Evolutionary conservation across 148 eudicot species (phyloP).

Genomic region (Gaultheria prostrata): DNA sequence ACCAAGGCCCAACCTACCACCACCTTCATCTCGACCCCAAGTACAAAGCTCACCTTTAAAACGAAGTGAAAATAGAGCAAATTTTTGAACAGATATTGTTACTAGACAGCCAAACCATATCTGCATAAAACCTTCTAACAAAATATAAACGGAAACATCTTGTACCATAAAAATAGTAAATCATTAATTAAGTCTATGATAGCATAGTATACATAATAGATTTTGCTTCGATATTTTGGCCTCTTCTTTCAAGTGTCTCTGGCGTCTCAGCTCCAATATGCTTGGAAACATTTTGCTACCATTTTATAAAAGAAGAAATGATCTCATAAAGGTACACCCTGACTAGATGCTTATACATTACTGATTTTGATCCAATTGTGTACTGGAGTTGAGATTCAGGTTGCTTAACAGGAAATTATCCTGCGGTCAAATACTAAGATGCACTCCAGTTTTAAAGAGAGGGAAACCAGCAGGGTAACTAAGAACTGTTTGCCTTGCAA

Average conservation of each 20-base stretch:
- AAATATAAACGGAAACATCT: not conserved
- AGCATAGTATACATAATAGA: not conserved
- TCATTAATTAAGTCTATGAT: not conserved
- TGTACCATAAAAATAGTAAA: not conserved
- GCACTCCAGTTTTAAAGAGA: not conserved
- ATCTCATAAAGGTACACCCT: not conserved
- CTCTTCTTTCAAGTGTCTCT: not conserved
- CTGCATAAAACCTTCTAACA: not conserved
- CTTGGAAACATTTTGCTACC: not conserved
- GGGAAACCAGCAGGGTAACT: not conserved
- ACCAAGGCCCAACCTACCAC: conserved; percentile 94
- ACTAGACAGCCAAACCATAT: not conserved
- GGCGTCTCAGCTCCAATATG: not conserved
- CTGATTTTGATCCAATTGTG: not conserved
- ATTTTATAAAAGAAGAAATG: not conserved
- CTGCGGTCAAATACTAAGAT: not conserved
- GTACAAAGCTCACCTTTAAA: conserved; percentile 69
- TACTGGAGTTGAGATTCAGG: not conserved
- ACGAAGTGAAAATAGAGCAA: not conserved
- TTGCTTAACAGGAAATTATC: not conserved
- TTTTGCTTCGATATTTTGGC: not conserved
- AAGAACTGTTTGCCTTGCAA: conserved; percentile 3
- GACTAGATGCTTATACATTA: not conserved
- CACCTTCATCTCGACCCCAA: conserved; percentile 99
- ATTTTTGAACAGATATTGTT: too few relatives aligned